Evolutionary conservation across 805 yeast genomes (phyloP).

Genomic region (Saturnispora sanitii): DNA sequence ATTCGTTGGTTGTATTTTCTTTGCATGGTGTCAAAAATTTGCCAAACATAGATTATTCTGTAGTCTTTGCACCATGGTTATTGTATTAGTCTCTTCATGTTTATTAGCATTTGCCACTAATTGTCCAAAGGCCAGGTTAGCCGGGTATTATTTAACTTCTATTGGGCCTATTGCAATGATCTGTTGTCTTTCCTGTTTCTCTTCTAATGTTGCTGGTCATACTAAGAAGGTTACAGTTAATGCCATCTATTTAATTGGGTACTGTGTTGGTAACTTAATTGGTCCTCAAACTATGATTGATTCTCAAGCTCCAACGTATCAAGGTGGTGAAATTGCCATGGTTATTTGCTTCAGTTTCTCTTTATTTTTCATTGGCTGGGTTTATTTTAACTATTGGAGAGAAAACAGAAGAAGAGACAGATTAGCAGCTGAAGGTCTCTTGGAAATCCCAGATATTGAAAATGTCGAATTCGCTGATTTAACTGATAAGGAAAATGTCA

Average conservation of each 20-base stretch:
- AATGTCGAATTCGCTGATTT: conserved; percentile 15
- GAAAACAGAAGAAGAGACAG: conserved; percentile 11
- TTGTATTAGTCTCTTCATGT: conserved; percentile 10
- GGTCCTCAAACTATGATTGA: conserved; percentile 17
- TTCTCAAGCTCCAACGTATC: conserved; percentile 50
- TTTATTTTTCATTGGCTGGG: conserved; percentile 16
- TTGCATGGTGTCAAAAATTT: too few species aligned
- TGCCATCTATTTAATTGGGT: conserved; percentile 50
- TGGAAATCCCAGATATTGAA: conserved; percentile 10
- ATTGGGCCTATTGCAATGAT: conserved; percentile 21
- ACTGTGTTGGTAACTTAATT: conserved; percentile 31
- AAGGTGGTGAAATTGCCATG: conserved; percentile 40
- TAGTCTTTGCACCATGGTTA: conserved; percentile 13
- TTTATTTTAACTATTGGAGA: conserved; percentile 14
- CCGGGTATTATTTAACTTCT: conserved; percentile 23
- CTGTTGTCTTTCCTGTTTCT: conserved; percentile 26
- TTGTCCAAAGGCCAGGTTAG: conserved; percentile 15
- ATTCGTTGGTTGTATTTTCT: conserved; percentile 12
- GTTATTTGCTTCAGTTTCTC: conserved; percentile 24
- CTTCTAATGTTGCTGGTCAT: conserved; percentile 56
- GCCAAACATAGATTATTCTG: conserved; percentile 15
- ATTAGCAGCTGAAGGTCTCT: conserved; percentile 6
- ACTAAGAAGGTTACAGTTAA: conserved; percentile 57
- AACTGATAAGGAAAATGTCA: conserved; percentile 14
- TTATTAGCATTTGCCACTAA: conserved; percentile 15